A percentile compares a stretch with the other conserved stretches of the same genome.
Conservation (phyloP, 345 rosid species). For the Heritiera fomes region DNA sequence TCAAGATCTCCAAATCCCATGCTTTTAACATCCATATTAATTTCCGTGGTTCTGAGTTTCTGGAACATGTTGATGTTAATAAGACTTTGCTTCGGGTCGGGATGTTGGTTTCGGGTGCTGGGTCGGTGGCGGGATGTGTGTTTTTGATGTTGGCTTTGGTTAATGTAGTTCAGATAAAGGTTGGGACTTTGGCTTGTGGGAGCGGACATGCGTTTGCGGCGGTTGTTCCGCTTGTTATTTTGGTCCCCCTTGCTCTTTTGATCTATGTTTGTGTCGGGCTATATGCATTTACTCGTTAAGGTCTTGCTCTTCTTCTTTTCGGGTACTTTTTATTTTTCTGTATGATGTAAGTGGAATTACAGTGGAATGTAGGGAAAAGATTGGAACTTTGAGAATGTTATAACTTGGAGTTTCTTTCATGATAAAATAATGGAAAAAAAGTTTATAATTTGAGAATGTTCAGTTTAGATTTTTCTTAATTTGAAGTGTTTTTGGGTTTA, state of each 20-base stretch:
- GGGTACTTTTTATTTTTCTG: background rate
- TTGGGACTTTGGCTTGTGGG: slow-evolving; percentile 70
- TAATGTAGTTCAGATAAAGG: slow-evolving; percentile 75
- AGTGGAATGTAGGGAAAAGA: slow-evolving; percentile 1
- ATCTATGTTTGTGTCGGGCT: slow-evolving; percentile 55
- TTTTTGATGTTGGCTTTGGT: slow-evolving; percentile 76
- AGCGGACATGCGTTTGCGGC: slow-evolving; percentile 67
- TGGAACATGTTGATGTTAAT: slow-evolving; percentile 35
- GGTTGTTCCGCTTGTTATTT: slow-evolving; percentile 65
- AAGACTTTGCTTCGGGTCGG: slow-evolving; percentile 61
- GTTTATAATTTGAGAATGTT: background rate
- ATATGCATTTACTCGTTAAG: slow-evolving; percentile 66
- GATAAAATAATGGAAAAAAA: background rate
- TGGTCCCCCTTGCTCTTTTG: slow-evolving; percentile 61
- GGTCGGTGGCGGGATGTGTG: slow-evolving; percentile 67
- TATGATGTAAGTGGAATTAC: background rate
- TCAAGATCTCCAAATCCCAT: slow-evolving; percentile 47
- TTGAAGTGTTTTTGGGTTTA: background rate
- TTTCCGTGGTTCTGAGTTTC: slow-evolving; percentile 3
- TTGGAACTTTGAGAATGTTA: background rate
- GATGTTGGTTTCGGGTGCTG: slow-evolving; percentile 69
- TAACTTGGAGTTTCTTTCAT: background rate
- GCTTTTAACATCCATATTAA: slow-evolving; percentile 2
- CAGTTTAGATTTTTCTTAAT: background rate
- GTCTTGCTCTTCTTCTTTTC: background rate